These are phyloP conservation scores for Trametes sanguinea DNA, from an alignment of 768 basidiomycete species.

Conservation along the genomic window DNA sequence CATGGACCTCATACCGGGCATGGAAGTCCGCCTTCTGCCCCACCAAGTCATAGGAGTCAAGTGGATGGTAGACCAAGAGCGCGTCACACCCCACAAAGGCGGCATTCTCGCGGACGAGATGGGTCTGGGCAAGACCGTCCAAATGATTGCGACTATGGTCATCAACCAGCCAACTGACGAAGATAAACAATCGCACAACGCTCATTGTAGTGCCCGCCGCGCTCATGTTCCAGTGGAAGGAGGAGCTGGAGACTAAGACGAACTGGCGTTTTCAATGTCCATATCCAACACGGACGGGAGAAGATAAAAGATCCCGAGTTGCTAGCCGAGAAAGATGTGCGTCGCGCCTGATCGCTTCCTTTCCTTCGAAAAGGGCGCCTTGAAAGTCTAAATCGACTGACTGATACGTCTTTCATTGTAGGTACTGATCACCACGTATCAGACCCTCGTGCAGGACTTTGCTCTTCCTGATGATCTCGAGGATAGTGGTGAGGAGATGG, in stretches of 20 bases:
- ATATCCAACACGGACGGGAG: constrained; percentile 72
- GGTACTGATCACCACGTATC: constrained; percentile 78
- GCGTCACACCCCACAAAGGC: constrained; percentile 47
- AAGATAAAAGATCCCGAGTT: constrained; percentile 58
- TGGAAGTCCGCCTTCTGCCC: constrained; percentile 68
- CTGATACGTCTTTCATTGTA: constrained; percentile 28
- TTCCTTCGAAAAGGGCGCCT: constrained; percentile 39
- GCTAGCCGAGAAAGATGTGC: constrained; percentile 56
- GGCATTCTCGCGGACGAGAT: constrained; percentile 76
- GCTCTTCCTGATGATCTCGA: constrained; percentile 50
- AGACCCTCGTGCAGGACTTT: constrained; percentile 66
- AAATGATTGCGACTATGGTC: constrained; percentile 80
- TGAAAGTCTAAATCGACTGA: not conserved
- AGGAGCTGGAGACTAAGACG: constrained; percentile 70
- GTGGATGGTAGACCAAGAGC: constrained; percentile 76
- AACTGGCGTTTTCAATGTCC: constrained; percentile 60
- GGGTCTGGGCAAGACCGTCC: constrained; percentile 75
- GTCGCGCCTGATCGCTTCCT: constrained; percentile 9
- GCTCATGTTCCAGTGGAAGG: constrained; percentile 75
- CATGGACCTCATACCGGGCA: constrained; percentile 61
- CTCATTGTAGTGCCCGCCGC: constrained; percentile 79
- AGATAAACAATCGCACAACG: constrained; percentile 53
- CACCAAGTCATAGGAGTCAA: constrained; percentile 80
- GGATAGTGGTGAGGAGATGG: constrained; percentile 43
- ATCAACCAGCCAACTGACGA: constrained; percentile 56